Evolutionary conservation across 169 alveolate species (phyloP).

Genomic region (Plasmodium reichenowi): DNA sequence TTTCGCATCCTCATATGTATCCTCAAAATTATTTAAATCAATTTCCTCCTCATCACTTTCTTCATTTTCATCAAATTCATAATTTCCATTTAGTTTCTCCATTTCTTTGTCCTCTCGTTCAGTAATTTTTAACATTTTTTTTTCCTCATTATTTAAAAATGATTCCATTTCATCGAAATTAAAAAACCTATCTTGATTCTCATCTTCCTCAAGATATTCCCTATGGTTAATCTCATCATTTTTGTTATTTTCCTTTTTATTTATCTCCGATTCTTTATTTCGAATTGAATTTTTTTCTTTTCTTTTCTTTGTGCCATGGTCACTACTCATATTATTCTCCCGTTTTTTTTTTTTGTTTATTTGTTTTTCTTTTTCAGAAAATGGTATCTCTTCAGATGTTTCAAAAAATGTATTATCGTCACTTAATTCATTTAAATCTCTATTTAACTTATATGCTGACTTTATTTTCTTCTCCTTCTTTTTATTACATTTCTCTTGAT

Average conservation of each 20-base stretch:
- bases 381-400: neutral
- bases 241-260: neutral
- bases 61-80: no score
- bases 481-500: neutral
- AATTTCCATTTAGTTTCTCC: neutral
- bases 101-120: neutral
- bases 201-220: neutral
- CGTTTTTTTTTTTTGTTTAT: neutral
- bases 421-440: neutral
- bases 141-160: conserved; percentile 34
- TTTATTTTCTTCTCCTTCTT: neutral
- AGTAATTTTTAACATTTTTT: neutral
- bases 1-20: conserved; percentile 8
- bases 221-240: neutral
- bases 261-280: neutral
- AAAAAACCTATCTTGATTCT: conserved; percentile 30
- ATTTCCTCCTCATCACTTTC: conserved; percentile 11
- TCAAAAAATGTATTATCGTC: neutral
- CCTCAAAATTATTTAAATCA: conserved; percentile 41
- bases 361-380: neutral
- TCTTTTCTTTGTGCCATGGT: neutral
- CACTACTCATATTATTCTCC: neutral
- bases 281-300: neutral
- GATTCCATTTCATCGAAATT: conserved; percentile 45
- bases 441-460: neutral